Evolutionary conservation across 805 yeast genomes (phyloP).

Genomic region (Candida stauntonica): DNA sequence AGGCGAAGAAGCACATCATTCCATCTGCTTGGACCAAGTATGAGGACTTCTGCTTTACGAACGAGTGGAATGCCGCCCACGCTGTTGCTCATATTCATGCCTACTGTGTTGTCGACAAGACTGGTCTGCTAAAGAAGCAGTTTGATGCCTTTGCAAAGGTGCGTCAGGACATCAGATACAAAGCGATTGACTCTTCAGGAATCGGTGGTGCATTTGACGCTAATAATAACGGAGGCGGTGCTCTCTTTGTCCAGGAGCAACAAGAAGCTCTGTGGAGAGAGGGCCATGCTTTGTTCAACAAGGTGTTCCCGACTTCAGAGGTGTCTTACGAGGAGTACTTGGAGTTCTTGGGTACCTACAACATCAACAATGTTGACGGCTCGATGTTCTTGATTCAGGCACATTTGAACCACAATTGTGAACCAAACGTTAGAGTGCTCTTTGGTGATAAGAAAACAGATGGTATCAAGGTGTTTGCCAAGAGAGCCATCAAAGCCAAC

Average conservation of each 20-base stretch:
- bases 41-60: constrained; percentile 57
- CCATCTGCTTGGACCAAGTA: constrained; percentile 49
- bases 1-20: constrained; percentile 35
- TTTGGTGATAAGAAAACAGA: constrained; percentile 38
- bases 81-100: constrained; percentile 58
- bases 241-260: constrained; percentile 50
- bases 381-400: constrained; percentile 59
- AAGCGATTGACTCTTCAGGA: constrained; percentile 50
- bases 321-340: constrained; percentile 51
- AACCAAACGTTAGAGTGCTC: constrained; percentile 60
- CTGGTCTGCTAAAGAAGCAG: constrained; percentile 38
- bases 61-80: constrained; percentile 66
- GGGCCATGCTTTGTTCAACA: constrained; percentile 47
- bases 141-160: constrained; percentile 64
- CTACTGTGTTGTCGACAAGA: constrained; percentile 35
- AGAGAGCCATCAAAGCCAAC: constrained; percentile 50
- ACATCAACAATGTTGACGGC: constrained; percentile 68
- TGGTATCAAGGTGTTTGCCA: constrained; percentile 59
- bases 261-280: constrained; percentile 55
- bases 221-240: constrained; percentile 44
- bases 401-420: constrained; percentile 73
- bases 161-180: constrained; percentile 59
- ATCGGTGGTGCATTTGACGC: constrained; percentile 39
- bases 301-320: constrained; percentile 39
- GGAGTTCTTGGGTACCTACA: constrained; percentile 63